Conservation (phyloP, 2,329 filamentous ascomycete genomes). For the Colletotrichum tropicale region DNA sequence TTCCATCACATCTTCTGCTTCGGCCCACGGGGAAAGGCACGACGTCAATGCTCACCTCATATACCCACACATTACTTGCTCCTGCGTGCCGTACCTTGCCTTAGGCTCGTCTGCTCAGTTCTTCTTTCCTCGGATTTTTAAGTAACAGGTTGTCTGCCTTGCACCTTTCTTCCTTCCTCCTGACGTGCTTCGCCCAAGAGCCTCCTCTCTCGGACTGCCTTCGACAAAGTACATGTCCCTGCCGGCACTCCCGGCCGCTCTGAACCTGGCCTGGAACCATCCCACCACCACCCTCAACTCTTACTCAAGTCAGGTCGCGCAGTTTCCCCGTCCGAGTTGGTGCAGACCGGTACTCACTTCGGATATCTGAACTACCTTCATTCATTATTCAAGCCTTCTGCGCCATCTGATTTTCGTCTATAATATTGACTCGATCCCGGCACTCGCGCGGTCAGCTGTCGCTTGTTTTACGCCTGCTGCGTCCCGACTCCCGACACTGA, state of each 20-base stretch:
- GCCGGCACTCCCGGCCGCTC: not conserved
- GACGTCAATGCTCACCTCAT: not conserved
- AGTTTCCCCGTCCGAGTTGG: constrained; percentile 4
- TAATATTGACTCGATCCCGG: not conserved
- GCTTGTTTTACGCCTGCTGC: not conserved
- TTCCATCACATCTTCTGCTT: not conserved
- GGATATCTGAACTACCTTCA: not conserved
- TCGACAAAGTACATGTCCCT: not conserved
- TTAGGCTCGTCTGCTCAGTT: not conserved
- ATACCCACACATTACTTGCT: not conserved
- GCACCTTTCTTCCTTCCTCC: not conserved
- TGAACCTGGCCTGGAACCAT: not conserved
- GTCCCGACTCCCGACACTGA: not conserved
- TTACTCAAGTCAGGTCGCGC: not conserved
- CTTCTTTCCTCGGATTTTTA: not conserved
- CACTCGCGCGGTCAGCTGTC: not conserved
- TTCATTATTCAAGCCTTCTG: not conserved
- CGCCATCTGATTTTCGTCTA: not conserved
- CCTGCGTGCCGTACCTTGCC: not conserved
- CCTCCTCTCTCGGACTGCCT: not conserved
- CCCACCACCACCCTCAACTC: not conserved
- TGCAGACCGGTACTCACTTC: not conserved
- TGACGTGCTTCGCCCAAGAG: not conserved
- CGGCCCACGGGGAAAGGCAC: not conserved
- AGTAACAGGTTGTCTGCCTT: not conserved